Percentiles rank a stretch among this genome's conserved stretches.
Conservation (phyloP, 495 filamentous ascomycete species). For the Halenospora varia region DNA sequence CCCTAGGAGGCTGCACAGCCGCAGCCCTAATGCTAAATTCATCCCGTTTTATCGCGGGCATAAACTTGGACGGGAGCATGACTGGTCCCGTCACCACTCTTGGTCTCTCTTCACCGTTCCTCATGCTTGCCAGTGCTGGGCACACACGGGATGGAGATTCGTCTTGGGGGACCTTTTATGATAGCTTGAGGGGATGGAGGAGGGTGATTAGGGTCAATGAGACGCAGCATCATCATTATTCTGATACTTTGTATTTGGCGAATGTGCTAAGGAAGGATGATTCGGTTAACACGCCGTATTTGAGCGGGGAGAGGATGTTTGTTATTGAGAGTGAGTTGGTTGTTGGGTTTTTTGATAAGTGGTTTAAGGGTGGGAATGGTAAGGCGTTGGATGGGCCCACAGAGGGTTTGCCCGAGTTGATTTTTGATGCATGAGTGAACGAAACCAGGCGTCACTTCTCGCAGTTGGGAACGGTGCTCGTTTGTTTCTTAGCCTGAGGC, state of each 20-base stretch:
- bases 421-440: too few relatives aligned
- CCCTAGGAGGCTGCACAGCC: slow-evolving; percentile 47
- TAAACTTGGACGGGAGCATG: slow-evolving; percentile 42
- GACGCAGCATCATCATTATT: slow-evolving; percentile 20
- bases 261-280: neutral
- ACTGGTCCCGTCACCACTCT: slow-evolving; percentile 16
- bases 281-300: neutral
- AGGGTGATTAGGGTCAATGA: slow-evolving; percentile 15
- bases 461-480: too few relatives aligned
- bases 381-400: neutral
- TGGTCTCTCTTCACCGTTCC: neutral
- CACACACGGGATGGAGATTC: neutral
- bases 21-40: slow-evolving; percentile 35
- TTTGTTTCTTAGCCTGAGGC: too few relatives aligned
- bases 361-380: neutral
- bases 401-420: neutral
- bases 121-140: neutral
- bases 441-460: too few relatives aligned
- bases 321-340: neutral
- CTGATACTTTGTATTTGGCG: slow-evolving; percentile 16
- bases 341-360: neutral
- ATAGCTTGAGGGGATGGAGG: slow-evolving; percentile 14
- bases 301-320: neutral
- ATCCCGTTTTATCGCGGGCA: slow-evolving; percentile 35
- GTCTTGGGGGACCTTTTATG: neutral